Evolutionary conservation across 176 grass and related monocot species (phyloP).

Genomic region (Bromus sterilis): DNA sequence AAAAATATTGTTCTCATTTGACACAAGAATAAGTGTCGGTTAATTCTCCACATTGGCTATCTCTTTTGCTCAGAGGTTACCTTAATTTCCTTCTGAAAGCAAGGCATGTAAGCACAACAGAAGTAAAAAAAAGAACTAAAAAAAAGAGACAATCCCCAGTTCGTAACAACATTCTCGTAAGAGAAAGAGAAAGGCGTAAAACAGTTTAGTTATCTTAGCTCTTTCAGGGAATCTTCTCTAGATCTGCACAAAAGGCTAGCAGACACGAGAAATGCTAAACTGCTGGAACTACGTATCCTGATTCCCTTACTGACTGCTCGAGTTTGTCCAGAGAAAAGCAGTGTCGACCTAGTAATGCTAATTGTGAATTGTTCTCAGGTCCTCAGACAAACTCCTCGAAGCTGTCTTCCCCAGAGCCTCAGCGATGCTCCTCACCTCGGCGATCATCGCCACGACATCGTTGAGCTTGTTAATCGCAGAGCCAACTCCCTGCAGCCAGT

Average conservation of each 20-base stretch:
- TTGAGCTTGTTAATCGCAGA: constrained; percentile 79
- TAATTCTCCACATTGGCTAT: not conserved
- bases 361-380: constrained; percentile 25
- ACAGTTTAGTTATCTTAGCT: not conserved
- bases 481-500: constrained; percentile 57
- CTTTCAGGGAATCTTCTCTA: not conserved
- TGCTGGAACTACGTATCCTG: not conserved
- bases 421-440: constrained; percentile 68
- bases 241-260: not conserved
- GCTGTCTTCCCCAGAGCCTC: constrained; percentile 35
- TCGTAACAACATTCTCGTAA: not conserved
- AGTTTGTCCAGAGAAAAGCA: not conserved
- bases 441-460: constrained; percentile 68
- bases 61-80: not conserved
- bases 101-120: not conserved
- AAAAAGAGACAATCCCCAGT: not conserved
- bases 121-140: not conserved
- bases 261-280: not conserved
- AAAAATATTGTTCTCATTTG: not conserved
- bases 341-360: constrained; percentile 1
- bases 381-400: constrained; percentile 23
- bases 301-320: constrained; percentile 4
- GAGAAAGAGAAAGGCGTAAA: not conserved
- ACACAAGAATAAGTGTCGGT: not conserved
- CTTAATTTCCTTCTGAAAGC: not conserved